Percentiles rank a stretch among this genome's conserved stretches.
Evolutionary conservation across 2,329 filamentous ascomycete genomes (phyloP).

Genomic region (Diplodia scrobiculata): DNA sequence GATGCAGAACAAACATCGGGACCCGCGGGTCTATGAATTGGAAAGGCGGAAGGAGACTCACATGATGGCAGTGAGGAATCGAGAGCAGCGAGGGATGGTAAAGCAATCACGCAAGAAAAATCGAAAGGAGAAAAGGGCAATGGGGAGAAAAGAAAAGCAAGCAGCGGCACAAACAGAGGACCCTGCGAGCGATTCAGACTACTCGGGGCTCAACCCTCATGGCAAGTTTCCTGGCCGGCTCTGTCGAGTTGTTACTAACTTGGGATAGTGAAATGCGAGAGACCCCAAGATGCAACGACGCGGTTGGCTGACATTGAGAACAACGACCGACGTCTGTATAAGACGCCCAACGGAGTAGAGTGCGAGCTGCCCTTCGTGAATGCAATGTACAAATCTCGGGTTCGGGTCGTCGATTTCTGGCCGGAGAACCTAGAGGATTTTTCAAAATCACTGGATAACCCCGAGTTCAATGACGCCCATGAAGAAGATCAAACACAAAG

Average conservation of each 20-base stretch:
- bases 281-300: not conserved
- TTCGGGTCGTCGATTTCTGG: slow-evolving; percentile 80
- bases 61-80: not conserved
- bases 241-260: not conserved
- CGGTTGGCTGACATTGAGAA: slow-evolving; percentile 7
- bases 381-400: slow-evolving; percentile 66
- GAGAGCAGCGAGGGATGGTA: not conserved
- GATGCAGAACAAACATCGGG: slow-evolving; percentile 45
- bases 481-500: slow-evolving; percentile 46
- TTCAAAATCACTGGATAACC: slow-evolving; percentile 50
- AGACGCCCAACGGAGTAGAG: slow-evolving; percentile 41
- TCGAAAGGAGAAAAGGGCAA: slow-evolving; percentile 42
- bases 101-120: slow-evolving; percentile 45
- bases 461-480: slow-evolving; percentile 50
- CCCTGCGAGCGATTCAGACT: slow-evolving; percentile 28
- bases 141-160: slow-evolving; percentile 41
- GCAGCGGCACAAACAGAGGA: slow-evolving; percentile 35
- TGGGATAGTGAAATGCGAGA: slow-evolving; percentile 6
- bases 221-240: slow-evolving; percentile 39
- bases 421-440: slow-evolving; percentile 74
- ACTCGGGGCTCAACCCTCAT: slow-evolving; percentile 41
- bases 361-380: slow-evolving; percentile 71
- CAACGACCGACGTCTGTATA: slow-evolving; percentile 21
- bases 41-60: not conserved
- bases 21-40: slow-evolving; percentile 57